Base-by-base conservation (phyloP, 2,329 filamentous ascomycete genomes). In the Fusarium sterilihyphosum region DNA sequence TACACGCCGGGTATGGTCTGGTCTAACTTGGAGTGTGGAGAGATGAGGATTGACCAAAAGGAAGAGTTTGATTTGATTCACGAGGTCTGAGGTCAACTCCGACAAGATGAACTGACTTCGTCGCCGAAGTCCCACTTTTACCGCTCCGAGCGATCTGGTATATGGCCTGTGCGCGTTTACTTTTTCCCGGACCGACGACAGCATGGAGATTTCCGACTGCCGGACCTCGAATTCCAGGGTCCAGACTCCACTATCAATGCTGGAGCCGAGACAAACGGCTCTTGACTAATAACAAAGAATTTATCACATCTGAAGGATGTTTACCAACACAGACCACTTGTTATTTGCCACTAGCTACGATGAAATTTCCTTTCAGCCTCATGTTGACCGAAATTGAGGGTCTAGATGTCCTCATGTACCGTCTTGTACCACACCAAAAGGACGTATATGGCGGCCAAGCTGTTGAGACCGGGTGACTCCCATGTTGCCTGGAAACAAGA, bases 141-240 rank as follows among this genome's bases (percentile, higher is more conserved):
- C 50, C 37, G 53, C 46, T 60, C 47, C 40, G 35, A 62, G 41
- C 49, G 40, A 50, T 26, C 26, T 29, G 54, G 40, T 22, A 14
- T 31, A 61, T 70, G 69, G 65, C 59, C 61, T 52, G 65, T 73
- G 73, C 73, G 73, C 73, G 70, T 75, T 75, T 73, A 75, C 65
- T 56, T 70, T 74, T 75, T 75, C 61, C 73, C 73, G 70, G 50
- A 18, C 61, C 44, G 37, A 64, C 22, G 13, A 26, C 43, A 31
- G 8, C 44, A 47, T 46, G 46, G 52, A 66, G 50, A 53, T 33
- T 40, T 47, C 54, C 43, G 70, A 59, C 52, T 49, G 57, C 47
- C 53, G 37, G 46, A 41, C 31, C 26, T 54, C 20, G n/a, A 70
- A 65, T 56, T 70, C 57, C 66, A 71, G 70, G 71, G 71, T 74